A percentile compares a stretch with the other conserved stretches of the same genome.
Evolutionary conservation across 345 rosid species (phyloP).

Genomic region (Euphorbia pulcherrima): DNA sequence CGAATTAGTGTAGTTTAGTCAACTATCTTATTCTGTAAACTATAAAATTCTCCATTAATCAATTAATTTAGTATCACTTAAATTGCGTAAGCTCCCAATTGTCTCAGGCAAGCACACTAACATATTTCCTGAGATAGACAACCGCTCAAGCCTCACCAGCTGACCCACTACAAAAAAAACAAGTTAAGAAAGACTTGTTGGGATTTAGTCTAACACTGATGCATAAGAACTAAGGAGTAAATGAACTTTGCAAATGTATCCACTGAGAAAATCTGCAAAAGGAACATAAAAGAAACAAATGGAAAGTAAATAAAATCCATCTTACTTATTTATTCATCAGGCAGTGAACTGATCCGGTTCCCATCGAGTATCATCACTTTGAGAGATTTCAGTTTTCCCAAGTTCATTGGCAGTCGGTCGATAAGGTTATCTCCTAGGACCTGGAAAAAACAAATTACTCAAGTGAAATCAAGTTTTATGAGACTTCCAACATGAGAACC

Average conservation of each 20-base stretch:
- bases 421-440: slow-evolving; percentile 64
- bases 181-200: too few relatives aligned
- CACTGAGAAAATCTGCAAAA: slow-evolving; percentile 20
- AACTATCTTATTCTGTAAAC: neutral
- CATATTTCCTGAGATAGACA: slow-evolving; percentile 75
- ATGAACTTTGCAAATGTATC: slow-evolving; percentile 14
- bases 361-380: slow-evolving; percentile 85
- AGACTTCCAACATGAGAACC: neutral
- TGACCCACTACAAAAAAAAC: slow-evolving; percentile 69
- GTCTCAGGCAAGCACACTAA: slow-evolving; percentile 74
- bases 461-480: slow-evolving; percentile 3
- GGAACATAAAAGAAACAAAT: slow-evolving; percentile 5
- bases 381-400: slow-evolving; percentile 86
- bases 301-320: slow-evolving; percentile 10
- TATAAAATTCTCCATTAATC: neutral
- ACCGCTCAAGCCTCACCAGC: slow-evolving; percentile 76
- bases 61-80: slow-evolving; percentile 35
- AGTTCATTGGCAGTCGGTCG: slow-evolving; percentile 61
- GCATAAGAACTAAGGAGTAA: neutral
- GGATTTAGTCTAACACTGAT: neutral
- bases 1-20: neutral
- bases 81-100: slow-evolving; percentile 91
- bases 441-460: slow-evolving; percentile 36
- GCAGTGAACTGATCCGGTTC: slow-evolving; percentile 64
- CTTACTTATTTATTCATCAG: slow-evolving; percentile 67